phyloP scores from a whole-genome alignment of 192 early-diverging fungal genomes.

The Entomortierella chlamydospora region DNA sequence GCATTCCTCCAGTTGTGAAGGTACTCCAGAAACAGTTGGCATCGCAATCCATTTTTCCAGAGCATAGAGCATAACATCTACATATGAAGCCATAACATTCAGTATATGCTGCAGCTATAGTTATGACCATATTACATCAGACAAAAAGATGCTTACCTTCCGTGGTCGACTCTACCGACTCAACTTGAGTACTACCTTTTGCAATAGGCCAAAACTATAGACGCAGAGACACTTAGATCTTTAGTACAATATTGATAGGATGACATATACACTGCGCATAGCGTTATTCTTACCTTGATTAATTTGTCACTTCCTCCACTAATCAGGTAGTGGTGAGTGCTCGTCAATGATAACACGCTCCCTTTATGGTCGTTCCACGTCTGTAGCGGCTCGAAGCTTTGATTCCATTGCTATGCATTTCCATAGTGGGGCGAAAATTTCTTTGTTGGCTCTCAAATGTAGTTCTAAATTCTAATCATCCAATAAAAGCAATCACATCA shows the following conservation, averaged over 20 bases:
- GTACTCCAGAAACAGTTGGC: constrained; percentile 74
- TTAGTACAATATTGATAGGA: background rate
- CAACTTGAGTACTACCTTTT: constrained; percentile 21
- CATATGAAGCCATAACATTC: too few species aligned
- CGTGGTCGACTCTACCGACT: constrained; percentile 27
- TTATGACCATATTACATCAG: too few species aligned
- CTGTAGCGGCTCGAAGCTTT: constrained; percentile 68
- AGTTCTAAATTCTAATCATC: too few species aligned
- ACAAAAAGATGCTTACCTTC: constrained; percentile 27
- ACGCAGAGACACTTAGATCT: background rate
- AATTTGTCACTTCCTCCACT: constrained; percentile 71
- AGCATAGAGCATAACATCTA: constrained; percentile 69
- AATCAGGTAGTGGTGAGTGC: constrained; percentile 62
- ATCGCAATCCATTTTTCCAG: constrained; percentile 77
- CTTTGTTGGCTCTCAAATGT: too few species aligned
- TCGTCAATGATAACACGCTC: constrained; percentile 69
- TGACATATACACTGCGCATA: background rate
- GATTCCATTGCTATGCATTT: constrained; percentile 63
- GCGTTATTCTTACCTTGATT: constrained; percentile 55
- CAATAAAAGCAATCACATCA: constrained; percentile 28
- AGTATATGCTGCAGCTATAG: background rate
- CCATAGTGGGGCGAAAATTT: background rate
- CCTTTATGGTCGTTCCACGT: constrained; percentile 63
- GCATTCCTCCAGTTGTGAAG: constrained; percentile 77
- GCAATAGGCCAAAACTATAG: constrained; percentile 36